These are phyloP conservation scores for Xanthoparmelia taractica DNA, from an alignment of 495 filamentous ascomycete species.

Conservation along the genomic window DNA sequence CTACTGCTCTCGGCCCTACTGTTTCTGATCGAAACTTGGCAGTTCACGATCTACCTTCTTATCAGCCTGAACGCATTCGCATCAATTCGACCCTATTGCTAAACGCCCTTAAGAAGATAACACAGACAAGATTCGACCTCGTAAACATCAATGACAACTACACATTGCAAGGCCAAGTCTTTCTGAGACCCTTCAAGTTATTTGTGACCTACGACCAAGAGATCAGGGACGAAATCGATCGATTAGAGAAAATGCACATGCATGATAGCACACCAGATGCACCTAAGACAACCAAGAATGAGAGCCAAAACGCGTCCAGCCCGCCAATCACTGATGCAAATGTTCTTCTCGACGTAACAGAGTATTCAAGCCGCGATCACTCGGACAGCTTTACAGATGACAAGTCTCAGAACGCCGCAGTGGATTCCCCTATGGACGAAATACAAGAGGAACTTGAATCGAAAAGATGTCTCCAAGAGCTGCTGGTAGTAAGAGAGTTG, in stretches of 20 bases:
- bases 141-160: not conserved
- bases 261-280: not conserved
- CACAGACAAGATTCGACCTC: not conserved
- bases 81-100: not conserved
- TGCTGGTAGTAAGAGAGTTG: not conserved
- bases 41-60: not conserved
- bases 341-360: not conserved
- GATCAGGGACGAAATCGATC: not conserved
- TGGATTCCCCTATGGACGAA: not conserved
- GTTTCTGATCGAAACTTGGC: no score
- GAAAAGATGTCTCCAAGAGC: not conserved
- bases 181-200: not conserved
- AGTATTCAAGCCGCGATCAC: not conserved
- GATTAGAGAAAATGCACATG: not conserved
- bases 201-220: not conserved
- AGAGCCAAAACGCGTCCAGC: not conserved
- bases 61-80: not conserved
- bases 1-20: no score
- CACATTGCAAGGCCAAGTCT: not conserved
- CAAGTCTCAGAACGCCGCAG: not conserved
- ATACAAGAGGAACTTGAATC: not conserved
- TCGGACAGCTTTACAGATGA: not conserved
- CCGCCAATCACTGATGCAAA: not conserved
- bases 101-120: not conserved
- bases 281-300: not conserved